Evolutionary conservation across 495 filamentous ascomycete genomes (phyloP), one percentile per base, ranked within the genome.

Genomic region (Daldinia caldariorum): DNA sequence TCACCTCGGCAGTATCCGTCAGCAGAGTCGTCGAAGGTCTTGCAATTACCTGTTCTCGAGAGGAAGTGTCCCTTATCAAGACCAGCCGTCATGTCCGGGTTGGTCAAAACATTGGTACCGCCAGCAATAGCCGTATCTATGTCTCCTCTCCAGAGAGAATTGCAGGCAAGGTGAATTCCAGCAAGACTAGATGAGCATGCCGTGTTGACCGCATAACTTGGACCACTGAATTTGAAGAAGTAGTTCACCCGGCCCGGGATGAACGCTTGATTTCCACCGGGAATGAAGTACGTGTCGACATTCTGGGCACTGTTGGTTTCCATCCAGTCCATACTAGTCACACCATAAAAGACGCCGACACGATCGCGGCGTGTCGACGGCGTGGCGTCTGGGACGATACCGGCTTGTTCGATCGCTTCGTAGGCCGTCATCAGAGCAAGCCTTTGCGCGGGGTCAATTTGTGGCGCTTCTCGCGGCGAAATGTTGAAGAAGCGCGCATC

Each of bases 331-430:
- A 94, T 90, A 74, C 88, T 92, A 3, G 92, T 91, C 78, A 91
- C 88, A 31, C 92, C 92, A 73, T 93, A 93, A 78, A 93, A 96
- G 10, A 89, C 89, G n/a, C 91, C 92, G 55, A 95, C 88, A 0
- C 92, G 85, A 72, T 92, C 84, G 81, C 71, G 86, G 81, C 38
- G 34, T 12, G 71, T 63, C 5, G 71, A 73, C 10, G 87, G 85
- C 0, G 93, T 94, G 38, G 85, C 81, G 71, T 92, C 88, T 0
- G 91, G 89, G 6, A 93, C 88, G 69, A 90, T 89, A 0, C 93
- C 93, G 31, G 91, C 88, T 87, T 89, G 90, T 76, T 97, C 93
- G 0, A 97, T 82, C 1, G 92, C 93, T 71, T 94, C 92, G 65
- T 94, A 94, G 0, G 91, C 90, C 18, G 90, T 93, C 39, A 89